Base-by-base conservation (phyloP, 768 basidiomycete genomes). In the Austroboletus eburneus region DNA sequence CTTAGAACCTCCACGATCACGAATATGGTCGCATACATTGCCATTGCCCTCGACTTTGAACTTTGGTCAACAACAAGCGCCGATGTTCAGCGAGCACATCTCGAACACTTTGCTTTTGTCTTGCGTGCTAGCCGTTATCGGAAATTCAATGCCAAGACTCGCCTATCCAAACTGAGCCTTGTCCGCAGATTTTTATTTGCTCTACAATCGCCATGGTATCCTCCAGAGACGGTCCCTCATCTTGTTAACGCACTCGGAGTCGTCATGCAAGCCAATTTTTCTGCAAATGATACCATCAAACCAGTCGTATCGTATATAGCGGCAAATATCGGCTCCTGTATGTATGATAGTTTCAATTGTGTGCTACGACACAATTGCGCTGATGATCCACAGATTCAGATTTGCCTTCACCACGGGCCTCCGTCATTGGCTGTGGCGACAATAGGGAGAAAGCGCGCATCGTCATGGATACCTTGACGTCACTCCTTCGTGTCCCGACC, bases 31-130 rank as follows among this genome's bases (percentile, higher is more conserved):
- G 93, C 88, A 5, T 95, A 96, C 62, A 76, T 78, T 36, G 78
- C 83, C 4, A 77, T 97, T 39, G 90, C 89, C 0, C 78, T 97
- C 1, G 91, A 95, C 57, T 90, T 97, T 52, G 85, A 91, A 42
- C 79, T 96, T 10, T 97, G 94, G 94, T 81, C 87, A 0, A 75
- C 69, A 25, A 81, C 87, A 0, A 73, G 73, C 4, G 59, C 70
- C 16, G 87, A 89, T 40, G 81, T 96, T n/a, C 88, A 91, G 56
- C 74, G 74, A 4, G 76, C 81, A 12, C 85, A 92, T 55, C 71
- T 94, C 0, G 84, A 87, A 39, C 92, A 95, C 60, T 93, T 95
- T 59, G 65, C 75, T 6, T 86, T 80, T 13, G 77, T 96, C 16
- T 63, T 95, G 14, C 69, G 78, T 42, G 73, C 77, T 2, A 93